These are phyloP conservation scores for Brachypodium distachyon DNA, from an alignment of 202 grass and related monocot species.

Conservation along the genomic window DNA sequence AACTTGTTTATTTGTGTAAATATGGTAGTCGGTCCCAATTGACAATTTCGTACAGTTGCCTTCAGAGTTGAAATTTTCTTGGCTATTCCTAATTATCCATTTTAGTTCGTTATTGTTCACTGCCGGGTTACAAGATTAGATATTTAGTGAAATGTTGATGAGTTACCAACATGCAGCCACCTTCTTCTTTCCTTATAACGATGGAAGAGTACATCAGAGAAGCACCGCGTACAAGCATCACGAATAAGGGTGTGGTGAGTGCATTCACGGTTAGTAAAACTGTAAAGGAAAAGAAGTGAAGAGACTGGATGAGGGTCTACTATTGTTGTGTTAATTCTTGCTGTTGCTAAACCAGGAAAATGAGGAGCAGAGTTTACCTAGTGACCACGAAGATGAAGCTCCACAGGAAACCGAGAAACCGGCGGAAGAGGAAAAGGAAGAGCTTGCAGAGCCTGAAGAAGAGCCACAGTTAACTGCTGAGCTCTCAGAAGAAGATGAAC, in stretches of 20 bases:
- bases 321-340: slow-evolving; percentile 2
- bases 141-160: slow-evolving; percentile 13
- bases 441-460: slow-evolving; percentile 31
- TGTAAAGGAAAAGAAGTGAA: not conserved
- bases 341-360: slow-evolving; percentile 44
- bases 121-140: not conserved
- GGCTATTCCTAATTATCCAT: not conserved
- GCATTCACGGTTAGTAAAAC: not conserved
- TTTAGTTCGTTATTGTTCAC: not conserved
- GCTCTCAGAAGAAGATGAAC: slow-evolving; percentile 25
- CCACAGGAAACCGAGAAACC: slow-evolving; percentile 32
- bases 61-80: not conserved
- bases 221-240: slow-evolving; percentile 45
- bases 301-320: not conserved
- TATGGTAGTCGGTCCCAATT: not conserved
- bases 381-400: slow-evolving; percentile 44
- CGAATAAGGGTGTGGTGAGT: slow-evolving; percentile 60
- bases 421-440: slow-evolving; percentile 38
- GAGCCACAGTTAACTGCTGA: slow-evolving; percentile 29
- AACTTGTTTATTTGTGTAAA: not conserved
- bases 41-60: not conserved
- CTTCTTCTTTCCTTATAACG: slow-evolving; percentile 77
- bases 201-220: slow-evolving; percentile 97
- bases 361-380: slow-evolving; percentile 38
- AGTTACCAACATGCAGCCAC: slow-evolving; percentile 46